Base-by-base conservation (phyloP, 2,329 filamentous ascomycete species). In the Diaporthe sp. region DNA sequence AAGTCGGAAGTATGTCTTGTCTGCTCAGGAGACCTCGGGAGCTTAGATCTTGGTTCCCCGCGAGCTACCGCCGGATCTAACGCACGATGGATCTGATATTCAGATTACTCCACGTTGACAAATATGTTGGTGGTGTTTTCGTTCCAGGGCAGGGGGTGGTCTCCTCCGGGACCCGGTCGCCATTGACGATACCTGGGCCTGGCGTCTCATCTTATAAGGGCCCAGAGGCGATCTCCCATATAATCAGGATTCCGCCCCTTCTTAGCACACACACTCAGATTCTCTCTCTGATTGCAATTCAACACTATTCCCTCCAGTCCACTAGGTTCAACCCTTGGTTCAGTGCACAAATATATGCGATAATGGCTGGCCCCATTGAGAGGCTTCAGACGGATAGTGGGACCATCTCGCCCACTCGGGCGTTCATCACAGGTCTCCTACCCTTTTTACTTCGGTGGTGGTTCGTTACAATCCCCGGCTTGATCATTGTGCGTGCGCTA, bases 361-460 rank as follows among this genome's bases (percentile, higher is more conserved):
- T 37, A 68, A 82, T 82, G 81, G 79, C 77, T 72, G 77, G 80
- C 58, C 76, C 77, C n/a, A 44, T 73, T 9, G 70, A 77, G n/a
- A 75, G 73, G 34, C 67, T 78, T 4, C 82, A 83, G 76, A 77
- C 80, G 3, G 74, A 81, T n/a, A 73, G 61, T 19, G 77, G 72
- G 51, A 76, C 75, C 25, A 65, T 79, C 67, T 81, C 80, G 6
- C 78, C 79, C 15, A 79, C 79, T 31, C 78, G 78, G 28, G 75
- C 78, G 28, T 57, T 82, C 51, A 25, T 82, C 31, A 57, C 42
- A 71, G 74, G 78, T 8, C 44, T 78, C 25, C n/a, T 79, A 13
- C 57, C 75, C 46, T 72, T 82, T 73, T 46, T 82, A 73, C 34
- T 76, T 3, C 61, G 77, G 4, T 81, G 84, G 79, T 84, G 82